phyloP scores from a whole-genome alignment of 805 yeast species.

The Ogataea nitratoaversa region DNA sequence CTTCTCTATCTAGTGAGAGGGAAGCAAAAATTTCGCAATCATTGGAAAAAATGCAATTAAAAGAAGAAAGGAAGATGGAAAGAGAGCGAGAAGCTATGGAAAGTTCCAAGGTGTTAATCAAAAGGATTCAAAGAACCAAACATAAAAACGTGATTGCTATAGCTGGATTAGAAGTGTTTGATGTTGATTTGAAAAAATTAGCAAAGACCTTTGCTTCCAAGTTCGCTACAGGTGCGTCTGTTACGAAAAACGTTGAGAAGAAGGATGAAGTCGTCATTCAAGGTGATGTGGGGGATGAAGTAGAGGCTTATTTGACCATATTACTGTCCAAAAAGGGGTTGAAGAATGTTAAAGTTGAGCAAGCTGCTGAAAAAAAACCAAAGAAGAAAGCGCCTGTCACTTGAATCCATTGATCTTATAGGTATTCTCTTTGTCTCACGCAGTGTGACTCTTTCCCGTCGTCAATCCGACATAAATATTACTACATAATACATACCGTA shows the following conservation, averaged over 20 bases:
- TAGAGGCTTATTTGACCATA: slow-evolving; percentile 67
- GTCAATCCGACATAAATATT: neutral
- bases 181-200: slow-evolving; percentile 82
- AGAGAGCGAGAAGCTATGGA: slow-evolving; percentile 75
- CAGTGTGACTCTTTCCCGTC: neutral
- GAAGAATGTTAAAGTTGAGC: slow-evolving; percentile 83
- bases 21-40: slow-evolving; percentile 82
- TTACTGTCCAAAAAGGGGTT: slow-evolving; percentile 79
- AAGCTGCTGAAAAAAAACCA: slow-evolving; percentile 75
- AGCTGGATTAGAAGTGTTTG: slow-evolving; percentile 83
- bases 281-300: slow-evolving; percentile 93
- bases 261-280: slow-evolving; percentile 85
- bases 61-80: slow-evolving; percentile 81
- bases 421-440: neutral
- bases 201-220: slow-evolving; percentile 90
- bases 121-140: slow-evolving; percentile 85
- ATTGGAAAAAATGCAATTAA: slow-evolving; percentile 77
- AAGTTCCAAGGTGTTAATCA: slow-evolving; percentile 76
- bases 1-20: slow-evolving; percentile 65
- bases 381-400: slow-evolving; percentile 47
- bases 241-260: slow-evolving; percentile 84
- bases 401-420: no score
- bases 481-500: no score
- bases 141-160: slow-evolving; percentile 84
- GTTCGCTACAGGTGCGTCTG: slow-evolving; percentile 95